phyloP scores from a whole-genome alignment of 768 basidiomycete species.

The Boletus eberwhitei region DNA sequence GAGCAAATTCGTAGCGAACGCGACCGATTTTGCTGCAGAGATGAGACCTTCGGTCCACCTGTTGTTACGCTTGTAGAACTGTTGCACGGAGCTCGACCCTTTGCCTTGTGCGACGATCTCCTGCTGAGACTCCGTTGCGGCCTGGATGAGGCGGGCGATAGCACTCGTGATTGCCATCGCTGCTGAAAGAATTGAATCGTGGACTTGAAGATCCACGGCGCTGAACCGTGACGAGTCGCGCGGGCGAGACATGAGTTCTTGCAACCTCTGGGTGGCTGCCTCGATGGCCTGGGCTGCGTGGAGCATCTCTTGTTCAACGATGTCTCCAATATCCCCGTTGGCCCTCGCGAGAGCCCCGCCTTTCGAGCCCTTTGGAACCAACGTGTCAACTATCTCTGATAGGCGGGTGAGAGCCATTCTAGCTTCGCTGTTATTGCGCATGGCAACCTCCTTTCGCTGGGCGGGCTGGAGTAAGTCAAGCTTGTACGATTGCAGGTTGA shows the following conservation, averaged over 20 bases:
- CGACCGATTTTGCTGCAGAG: constrained; percentile 96
- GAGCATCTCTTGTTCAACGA: constrained; percentile 96
- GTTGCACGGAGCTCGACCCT: constrained; percentile 87
- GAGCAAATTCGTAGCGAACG: constrained; percentile 90
- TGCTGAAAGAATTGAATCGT: constrained; percentile 93
- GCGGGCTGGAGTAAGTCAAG: constrained; percentile 71
- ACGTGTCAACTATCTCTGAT: constrained; percentile 79
- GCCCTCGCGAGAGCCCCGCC: constrained; percentile 64
- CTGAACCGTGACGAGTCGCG: constrained; percentile 84
- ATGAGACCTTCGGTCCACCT: constrained; percentile 99
- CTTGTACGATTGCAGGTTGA: constrained; percentile 94
- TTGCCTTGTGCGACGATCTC: constrained; percentile 96
- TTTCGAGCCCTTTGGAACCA: constrained; percentile 82
- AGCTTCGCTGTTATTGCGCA: constrained; percentile 85
- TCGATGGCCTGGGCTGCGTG: constrained; percentile 93
- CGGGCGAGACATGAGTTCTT: constrained; percentile 88
- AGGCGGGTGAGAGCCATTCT: constrained; percentile 80
- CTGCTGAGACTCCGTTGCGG: constrained; percentile 96
- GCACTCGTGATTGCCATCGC: constrained; percentile 95
- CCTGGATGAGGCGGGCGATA: constrained; percentile 90
- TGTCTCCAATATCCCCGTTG: constrained; percentile 91
- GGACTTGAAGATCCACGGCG: constrained; percentile 91
- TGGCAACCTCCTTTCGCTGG: constrained; percentile 81
- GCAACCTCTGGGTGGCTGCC: constrained; percentile 82
- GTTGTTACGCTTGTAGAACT: constrained; percentile 99